A percentile compares a stretch with the other conserved stretches of the same genome.
phyloP scores from a whole-genome alignment of 2,329 filamentous ascomycete species.

The Colletotrichum horii region DNA sequence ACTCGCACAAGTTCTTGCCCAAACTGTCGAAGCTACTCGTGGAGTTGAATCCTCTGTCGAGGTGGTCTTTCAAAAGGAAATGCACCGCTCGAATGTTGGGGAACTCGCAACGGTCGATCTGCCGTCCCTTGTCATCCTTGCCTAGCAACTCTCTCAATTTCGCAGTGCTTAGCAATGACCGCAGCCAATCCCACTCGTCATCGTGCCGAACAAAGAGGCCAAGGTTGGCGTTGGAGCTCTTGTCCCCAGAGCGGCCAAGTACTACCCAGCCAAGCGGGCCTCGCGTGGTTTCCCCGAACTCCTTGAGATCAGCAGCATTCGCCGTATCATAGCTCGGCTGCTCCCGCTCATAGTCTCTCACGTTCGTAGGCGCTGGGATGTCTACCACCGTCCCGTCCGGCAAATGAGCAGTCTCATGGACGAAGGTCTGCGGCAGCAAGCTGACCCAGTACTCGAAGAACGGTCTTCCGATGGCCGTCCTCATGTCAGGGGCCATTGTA shows the following conservation, averaged over 20 bases:
- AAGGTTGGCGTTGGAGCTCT: conserved; percentile 40
- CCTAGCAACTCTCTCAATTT: conserved; percentile 36
- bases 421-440: conserved; percentile 26
- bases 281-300: background rate
- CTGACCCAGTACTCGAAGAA: conserved; percentile 39
- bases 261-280: conserved; percentile 14
- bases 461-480: conserved; percentile 39
- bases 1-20: conserved; percentile 32
- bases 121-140: conserved; percentile 30
- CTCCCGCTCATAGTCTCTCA: background rate
- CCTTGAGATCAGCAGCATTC: background rate
- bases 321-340: background rate
- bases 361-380: background rate
- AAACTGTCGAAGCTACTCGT: conserved; percentile 31
- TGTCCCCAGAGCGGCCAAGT: conserved; percentile 35
- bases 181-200: conserved; percentile 46
- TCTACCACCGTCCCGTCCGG: conserved; percentile 23
- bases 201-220: conserved; percentile 43
- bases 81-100: conserved; percentile 32
- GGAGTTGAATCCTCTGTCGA: conserved; percentile 19
- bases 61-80: conserved; percentile 16
- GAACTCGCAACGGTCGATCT: conserved; percentile 45
- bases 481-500: conserved; percentile 39
- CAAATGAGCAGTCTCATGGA: conserved; percentile 25
- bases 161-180: conserved; percentile 37